Evolutionary conservation across 352 stramenopile species (phyloP), one percentile per base, ranked within the genome.

Genomic region (Globisporangium paddicum): DNA sequence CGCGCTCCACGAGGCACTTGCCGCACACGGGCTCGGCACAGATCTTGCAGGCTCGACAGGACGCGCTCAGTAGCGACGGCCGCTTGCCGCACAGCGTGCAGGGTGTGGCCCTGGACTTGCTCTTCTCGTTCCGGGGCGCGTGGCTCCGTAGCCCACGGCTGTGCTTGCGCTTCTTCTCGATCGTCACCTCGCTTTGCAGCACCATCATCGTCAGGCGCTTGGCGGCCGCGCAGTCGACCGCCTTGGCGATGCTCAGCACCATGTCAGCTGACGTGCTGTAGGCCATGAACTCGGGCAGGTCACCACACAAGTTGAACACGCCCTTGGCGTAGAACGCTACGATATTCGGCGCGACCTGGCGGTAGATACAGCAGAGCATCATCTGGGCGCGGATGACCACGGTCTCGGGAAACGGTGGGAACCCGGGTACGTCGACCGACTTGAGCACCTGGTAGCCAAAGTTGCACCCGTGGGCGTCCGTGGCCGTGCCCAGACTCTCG

Each of bases 1-100:
- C 61, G 13, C 68, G 71, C 41, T 79, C 82, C 16, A 79, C 63
- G 42, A 77, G 64, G 63, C 73, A 88, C 57, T 84, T 84, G 50
- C 54, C 70, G 63, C 78, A 88, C 18, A 77, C 67, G 1, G 59
- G 58, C 19, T 52, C 63, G 0, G 49, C 51, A 57, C 75, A 88
- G 7, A 85, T 67, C 0, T 71, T 71, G 44, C 77, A 87, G 0
- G 62, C 66, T 18, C 69, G 69, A 19, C 67, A 64, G 0, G 37
- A 42, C 62, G 72, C 32, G 66, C 67, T 30, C 67, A 78, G 38
- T 60, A 64, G 16, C 21, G 41, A 58, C 62, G 8, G 64, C 50
- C 26, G 71, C 41, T 45, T 61, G 49, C 30, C 19, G 23, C 51
- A 68, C 30, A 68, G 23, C 4, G 61, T 38, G 35, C 62, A 70